Evolutionary conservation across 1,139 yeast genomes (phyloP).

Genomic region (Yamadazyma conglobata): DNA sequence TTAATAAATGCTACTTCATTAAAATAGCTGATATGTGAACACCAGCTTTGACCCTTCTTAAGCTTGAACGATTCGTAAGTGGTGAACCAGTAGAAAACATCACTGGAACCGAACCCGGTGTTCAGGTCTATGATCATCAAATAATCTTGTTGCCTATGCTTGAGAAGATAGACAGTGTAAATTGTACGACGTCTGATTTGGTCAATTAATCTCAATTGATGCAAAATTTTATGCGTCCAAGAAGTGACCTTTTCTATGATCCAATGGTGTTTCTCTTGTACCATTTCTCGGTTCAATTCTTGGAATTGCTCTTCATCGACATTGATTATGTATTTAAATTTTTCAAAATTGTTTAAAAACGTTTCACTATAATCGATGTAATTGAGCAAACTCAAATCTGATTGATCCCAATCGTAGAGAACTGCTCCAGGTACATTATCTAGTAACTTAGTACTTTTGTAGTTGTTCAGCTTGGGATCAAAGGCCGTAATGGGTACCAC

Average conservation of each 20-base stretch:
- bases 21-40: slow-evolving; percentile 8
- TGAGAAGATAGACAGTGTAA: slow-evolving; percentile 9
- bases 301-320: slow-evolving; percentile 7
- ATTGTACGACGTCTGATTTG: slow-evolving; percentile 9
- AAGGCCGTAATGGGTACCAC: slow-evolving; percentile 1
- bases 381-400: slow-evolving; percentile 6
- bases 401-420: not conserved
- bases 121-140: slow-evolving; percentile 11
- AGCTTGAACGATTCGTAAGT: slow-evolving; percentile 8
- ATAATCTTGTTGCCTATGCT: slow-evolving; percentile 5
- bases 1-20: slow-evolving; percentile 9
- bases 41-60: slow-evolving; percentile 10
- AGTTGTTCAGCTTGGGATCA: slow-evolving; percentile 7
- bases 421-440: slow-evolving; percentile 10
- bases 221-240: slow-evolving; percentile 1
- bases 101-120: slow-evolving; percentile 2
- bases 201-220: slow-evolving; percentile 8
- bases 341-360: slow-evolving; percentile 9
- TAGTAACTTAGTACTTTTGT: slow-evolving; percentile 8
- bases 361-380: slow-evolving; percentile 8
- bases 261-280: slow-evolving; percentile 1
- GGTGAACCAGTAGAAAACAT: slow-evolving; percentile 13
- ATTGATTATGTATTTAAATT: slow-evolving; percentile 10
- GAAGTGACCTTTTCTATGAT: slow-evolving; percentile 1
- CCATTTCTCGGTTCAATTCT: slow-evolving; percentile 6